Evolutionary conservation across 768 basidiomycete genomes (phyloP).

Genomic region (Trametes cinnabarina): DNA sequence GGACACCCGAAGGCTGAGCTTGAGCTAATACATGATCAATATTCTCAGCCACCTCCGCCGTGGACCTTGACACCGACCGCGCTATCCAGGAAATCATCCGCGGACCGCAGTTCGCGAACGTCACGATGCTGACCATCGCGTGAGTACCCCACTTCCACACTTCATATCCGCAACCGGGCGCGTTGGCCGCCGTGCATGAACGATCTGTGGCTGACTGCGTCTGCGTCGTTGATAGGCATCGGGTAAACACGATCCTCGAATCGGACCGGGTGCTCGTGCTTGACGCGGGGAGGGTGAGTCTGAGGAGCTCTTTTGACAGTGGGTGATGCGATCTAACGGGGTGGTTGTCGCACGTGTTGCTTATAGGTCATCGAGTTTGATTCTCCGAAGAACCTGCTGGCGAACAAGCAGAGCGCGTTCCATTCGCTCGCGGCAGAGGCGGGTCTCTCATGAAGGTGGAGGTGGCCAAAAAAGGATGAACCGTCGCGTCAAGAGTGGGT

Average conservation of each 20-base stretch:
- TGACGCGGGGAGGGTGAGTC: conserved; percentile 64
- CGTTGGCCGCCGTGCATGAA: not conserved
- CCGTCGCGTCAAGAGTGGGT: too few relatives aligned
- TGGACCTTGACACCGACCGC: conserved; percentile 86
- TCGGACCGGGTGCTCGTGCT: conserved; percentile 82
- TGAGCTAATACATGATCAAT: not conserved
- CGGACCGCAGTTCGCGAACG: conserved; percentile 70
- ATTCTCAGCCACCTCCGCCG: conserved; percentile 73
- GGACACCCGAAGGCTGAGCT: not conserved
- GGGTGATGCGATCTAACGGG: conserved; percentile 9
- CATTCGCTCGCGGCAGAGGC: conserved; percentile 65
- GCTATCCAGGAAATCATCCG: conserved; percentile 87
- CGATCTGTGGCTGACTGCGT: not conserved
- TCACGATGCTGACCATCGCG: conserved; percentile 88
- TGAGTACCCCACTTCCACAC: conserved; percentile 36
- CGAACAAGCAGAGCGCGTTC: conserved; percentile 55
- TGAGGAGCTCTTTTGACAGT: not conserved
- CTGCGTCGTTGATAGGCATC: conserved; percentile 46
- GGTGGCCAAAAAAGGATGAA: not conserved
- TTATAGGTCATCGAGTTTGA: conserved; percentile 75
- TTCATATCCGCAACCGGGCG: not conserved
- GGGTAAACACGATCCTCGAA: conserved; percentile 80
- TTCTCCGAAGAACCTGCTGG: conserved; percentile 60
- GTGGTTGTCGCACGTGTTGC: not conserved
- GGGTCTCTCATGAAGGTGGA: conserved; percentile 33